These are phyloP conservation scores for Penicillium taxi DNA, from an alignment of 495 filamentous ascomycete species.

Conservation along the genomic window DNA sequence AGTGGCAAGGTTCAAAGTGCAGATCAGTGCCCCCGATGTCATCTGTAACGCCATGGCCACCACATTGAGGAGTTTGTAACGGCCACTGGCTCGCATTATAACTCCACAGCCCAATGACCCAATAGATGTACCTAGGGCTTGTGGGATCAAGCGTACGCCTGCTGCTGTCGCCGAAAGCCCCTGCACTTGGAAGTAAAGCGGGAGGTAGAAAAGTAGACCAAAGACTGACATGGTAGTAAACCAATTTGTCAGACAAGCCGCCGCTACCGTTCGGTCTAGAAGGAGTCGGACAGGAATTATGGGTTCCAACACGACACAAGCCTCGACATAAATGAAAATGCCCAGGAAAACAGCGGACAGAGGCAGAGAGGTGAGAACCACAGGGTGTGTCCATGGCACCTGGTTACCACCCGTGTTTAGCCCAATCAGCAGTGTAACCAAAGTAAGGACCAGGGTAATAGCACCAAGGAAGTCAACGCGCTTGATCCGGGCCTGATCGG, in stretches of 20 bases:
- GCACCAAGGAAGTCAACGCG: conserved; percentile 84
- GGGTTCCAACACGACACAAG: conserved; percentile 58
- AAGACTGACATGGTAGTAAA: conserved; percentile 48
- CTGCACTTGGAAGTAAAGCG: conserved; percentile 74
- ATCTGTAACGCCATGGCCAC: conserved; percentile 45
- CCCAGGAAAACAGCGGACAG: conserved; percentile 50
- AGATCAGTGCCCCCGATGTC: conserved; percentile 39
- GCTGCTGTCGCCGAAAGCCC: conserved; percentile 63
- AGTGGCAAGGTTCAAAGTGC: conserved; percentile 48
- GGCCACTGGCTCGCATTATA: conserved; percentile 70
- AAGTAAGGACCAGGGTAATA: conserved; percentile 54
- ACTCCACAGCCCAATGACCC: conserved; percentile 62
- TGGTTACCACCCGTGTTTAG: conserved; percentile 81
- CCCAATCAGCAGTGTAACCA: conserved; percentile 71
- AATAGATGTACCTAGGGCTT: conserved; percentile 57
- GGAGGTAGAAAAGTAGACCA: conserved; percentile 64
- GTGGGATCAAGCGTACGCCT: conserved; percentile 62
- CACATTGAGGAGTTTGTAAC: conserved; percentile 55
- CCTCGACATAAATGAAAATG: conserved; percentile 60
- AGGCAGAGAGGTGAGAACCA: conserved; percentile 63
- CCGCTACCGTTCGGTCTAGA: conserved; percentile 59
- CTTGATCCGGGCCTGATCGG: conserved; percentile 45
- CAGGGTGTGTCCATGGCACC: conserved; percentile 75
- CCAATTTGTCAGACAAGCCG: conserved; percentile 72
- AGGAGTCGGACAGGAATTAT: conserved; percentile 79